Percentiles rank a stretch among this genome's conserved stretches.
Conservation (phyloP, 2,329 filamentous ascomycete species). For the Colletotrichum sansevieriae region DNA sequence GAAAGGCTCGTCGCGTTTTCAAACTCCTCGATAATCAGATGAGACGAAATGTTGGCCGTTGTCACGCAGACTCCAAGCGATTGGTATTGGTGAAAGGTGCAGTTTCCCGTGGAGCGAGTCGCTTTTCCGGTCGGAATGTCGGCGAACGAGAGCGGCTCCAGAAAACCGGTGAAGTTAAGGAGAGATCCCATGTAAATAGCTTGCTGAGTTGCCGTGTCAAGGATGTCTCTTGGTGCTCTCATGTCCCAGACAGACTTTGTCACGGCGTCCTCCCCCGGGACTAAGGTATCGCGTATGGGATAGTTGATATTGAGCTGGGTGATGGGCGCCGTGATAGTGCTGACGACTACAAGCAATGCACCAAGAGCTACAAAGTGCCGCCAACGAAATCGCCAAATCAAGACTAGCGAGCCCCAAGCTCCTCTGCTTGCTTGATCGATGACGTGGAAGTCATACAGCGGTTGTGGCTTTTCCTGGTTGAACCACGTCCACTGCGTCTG, state of each 20-base stretch:
- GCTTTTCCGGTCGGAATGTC: background rate
- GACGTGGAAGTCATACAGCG: constrained; percentile 35
- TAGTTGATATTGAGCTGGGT: constrained; percentile 35
- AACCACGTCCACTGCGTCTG: constrained; percentile 42
- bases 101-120: constrained; percentile 20
- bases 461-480: background rate
- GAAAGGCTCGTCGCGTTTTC: background rate
- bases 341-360: constrained; percentile 13
- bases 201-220: no score
- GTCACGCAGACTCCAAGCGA: constrained; percentile 20
- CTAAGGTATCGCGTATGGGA: constrained; percentile 2
- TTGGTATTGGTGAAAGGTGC: constrained; percentile 18
- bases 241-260: background rate
- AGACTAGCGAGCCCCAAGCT: constrained; percentile 25
- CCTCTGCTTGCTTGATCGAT: constrained; percentile 41
- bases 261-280: background rate
- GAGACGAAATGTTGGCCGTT: constrained; percentile 7
- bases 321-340: constrained; percentile 27
- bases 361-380: constrained; percentile 16
- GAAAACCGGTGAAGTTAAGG: background rate
- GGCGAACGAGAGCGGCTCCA: background rate
- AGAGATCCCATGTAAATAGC: background rate
- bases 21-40: background rate
- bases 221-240: background rate
- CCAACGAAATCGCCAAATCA: constrained; percentile 5